Conservation (phyloP, 352 stramenopile genomes). For the Phytophthora hybrid region DNA sequence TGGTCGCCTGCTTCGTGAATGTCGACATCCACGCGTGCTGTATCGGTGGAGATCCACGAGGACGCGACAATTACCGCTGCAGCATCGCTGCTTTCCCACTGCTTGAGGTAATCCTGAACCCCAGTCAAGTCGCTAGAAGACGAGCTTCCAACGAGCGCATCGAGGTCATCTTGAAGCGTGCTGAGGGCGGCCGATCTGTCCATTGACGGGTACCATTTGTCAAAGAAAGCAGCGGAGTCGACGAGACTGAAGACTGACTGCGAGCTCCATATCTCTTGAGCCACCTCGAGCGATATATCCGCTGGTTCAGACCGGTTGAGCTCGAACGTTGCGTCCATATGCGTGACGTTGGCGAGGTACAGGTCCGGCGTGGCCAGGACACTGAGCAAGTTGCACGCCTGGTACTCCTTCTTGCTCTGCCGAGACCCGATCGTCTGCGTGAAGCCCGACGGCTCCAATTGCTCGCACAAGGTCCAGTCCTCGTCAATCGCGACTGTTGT, state of each 20-base stretch:
- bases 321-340: conserved; percentile 60
- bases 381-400: conserved; percentile 63
- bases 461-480: conserved; percentile 44
- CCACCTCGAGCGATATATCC: conserved; percentile 49
- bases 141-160: conserved; percentile 20
- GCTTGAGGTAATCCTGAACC: conserved; percentile 49
- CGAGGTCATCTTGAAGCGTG: conserved; percentile 30
- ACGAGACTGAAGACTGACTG: conserved; percentile 50
- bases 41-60: conserved; percentile 49
- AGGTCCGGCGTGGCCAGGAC: conserved; percentile 36
- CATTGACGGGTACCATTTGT: conserved; percentile 62
- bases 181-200: conserved; percentile 26
- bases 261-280: conserved; percentile 46
- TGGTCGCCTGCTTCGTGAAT: conserved; percentile 40
- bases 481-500: conserved; percentile 52
- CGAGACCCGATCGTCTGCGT: conserved; percentile 40
- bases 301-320: conserved; percentile 47
- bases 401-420: conserved; percentile 45
- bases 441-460: conserved; percentile 23
- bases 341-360: conserved; percentile 31
- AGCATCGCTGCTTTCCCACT: conserved; percentile 59
- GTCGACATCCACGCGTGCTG: conserved; percentile 57
- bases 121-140: conserved; percentile 31
- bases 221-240: conserved; percentile 42
- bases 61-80: conserved; percentile 39